These are phyloP conservation scores for Lablab purpureus DNA, from an alignment of 306 rosid species.

Conservation along the genomic window DNA sequence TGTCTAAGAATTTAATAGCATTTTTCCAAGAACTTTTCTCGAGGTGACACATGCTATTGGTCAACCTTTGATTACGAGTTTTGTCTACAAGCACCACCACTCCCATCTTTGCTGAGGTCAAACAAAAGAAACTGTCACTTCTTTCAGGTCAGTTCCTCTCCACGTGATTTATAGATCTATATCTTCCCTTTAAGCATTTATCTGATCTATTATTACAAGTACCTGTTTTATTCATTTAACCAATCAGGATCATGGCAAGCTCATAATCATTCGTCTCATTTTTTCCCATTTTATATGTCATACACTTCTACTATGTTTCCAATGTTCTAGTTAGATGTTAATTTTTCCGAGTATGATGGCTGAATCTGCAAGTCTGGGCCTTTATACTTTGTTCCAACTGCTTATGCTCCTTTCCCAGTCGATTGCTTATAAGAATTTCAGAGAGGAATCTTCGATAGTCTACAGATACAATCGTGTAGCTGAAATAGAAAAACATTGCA, in stretches of 20 bases:
- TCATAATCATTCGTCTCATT: background rate
- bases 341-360: background rate
- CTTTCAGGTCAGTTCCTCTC: background rate
- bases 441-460: slow-evolving; percentile 14
- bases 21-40: background rate
- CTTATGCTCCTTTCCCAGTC: slow-evolving; percentile 7
- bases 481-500: slow-evolving; percentile 36
- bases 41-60: background rate
- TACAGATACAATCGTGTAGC: slow-evolving; percentile 4
- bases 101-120: background rate
- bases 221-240: background rate
- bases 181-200: no score
- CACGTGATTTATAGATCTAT: background rate
- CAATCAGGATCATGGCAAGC: background rate
- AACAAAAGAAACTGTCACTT: background rate
- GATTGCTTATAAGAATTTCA: background rate
- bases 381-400: background rate
- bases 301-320: background rate
- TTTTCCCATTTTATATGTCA: background rate
- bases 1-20: no score
- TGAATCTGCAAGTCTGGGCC: slow-evolving; percentile 7
- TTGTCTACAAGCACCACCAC: background rate
- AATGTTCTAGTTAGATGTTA: background rate
- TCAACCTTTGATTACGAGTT: slow-evolving; percentile 6
- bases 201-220: no score